Percentiles rank a stretch among this genome's conserved stretches.
These are phyloP conservation scores for Zygoascus meyerae DNA, from an alignment of 1,139 yeast species.

Conservation along the genomic window DNA sequence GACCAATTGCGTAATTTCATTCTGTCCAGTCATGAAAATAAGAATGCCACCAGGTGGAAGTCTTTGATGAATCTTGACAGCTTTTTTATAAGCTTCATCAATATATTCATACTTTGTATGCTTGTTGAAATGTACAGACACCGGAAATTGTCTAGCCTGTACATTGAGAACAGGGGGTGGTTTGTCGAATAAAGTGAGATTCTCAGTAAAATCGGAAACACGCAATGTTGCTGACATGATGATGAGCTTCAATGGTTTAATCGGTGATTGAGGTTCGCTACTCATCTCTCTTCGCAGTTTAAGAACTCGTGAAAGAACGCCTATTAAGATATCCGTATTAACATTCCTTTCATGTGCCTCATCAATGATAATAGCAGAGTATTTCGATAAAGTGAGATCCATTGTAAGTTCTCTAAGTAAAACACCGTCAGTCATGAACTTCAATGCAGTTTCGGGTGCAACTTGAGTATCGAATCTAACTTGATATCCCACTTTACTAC, in stretches of 20 bases:
- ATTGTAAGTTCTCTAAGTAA: conserved; percentile 84
- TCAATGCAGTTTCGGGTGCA: conserved; percentile 66
- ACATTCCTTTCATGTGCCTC: conserved; percentile 98
- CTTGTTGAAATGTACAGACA: conserved; percentile 82
- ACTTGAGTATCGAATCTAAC: conserved; percentile 82
- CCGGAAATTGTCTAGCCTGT: conserved; percentile 95
- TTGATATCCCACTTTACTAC: conserved; percentile 77
- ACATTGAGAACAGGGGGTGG: conserved; percentile 90
- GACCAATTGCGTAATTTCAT: conserved; percentile 77
- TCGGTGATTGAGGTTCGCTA: conserved; percentile 24
- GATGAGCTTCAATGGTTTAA: conserved; percentile 52
- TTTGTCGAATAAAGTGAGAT: conserved; percentile 54
- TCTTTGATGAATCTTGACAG: conserved; percentile 77
- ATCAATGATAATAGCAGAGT: conserved; percentile 83
- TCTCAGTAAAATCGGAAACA: conserved; percentile 88
- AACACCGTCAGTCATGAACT: conserved; percentile 99
- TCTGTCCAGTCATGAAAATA: conserved; percentile 89
- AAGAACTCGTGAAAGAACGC: conserved; percentile 86
- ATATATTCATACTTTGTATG: conserved; percentile 71
- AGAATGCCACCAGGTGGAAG: conserved; percentile 94
- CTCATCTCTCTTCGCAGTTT: conserved; percentile 56
- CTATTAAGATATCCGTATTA: conserved; percentile 92
- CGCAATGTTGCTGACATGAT: conserved; percentile 94
- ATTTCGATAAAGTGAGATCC: conserved; percentile 73
- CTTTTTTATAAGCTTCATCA: conserved; percentile 80